A percentile compares a stretch with the other conserved stretches of the same genome.
These are phyloP conservation scores for Teratosphaeria zuluensis DNA, from an alignment of 2,329 filamentous ascomycete species.

Conservation along the genomic window DNA sequence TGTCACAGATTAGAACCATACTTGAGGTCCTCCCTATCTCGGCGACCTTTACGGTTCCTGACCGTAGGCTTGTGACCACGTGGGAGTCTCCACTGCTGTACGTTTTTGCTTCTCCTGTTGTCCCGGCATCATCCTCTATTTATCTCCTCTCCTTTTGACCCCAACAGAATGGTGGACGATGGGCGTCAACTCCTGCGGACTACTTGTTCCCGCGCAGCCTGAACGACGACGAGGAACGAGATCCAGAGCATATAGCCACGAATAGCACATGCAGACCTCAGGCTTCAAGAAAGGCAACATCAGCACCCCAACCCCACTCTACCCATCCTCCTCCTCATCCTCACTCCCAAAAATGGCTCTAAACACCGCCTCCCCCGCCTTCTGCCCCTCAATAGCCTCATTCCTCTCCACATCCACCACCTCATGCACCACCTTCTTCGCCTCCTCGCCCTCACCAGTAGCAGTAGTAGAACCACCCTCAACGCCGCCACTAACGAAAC, in stretches of 20 bases:
- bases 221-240: too few relatives aligned
- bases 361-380: slow-evolving; percentile 73
- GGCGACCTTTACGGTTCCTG: too few relatives aligned
- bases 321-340: slow-evolving; percentile 27
- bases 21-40: too few relatives aligned
- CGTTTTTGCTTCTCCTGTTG: neutral
- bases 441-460: slow-evolving; percentile 5
- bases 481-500: neutral
- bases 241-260: too few relatives aligned
- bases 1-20: too few relatives aligned
- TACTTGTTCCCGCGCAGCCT: too few relatives aligned
- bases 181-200: too few relatives aligned
- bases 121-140: too few relatives aligned
- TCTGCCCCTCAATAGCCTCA: slow-evolving; percentile 63
- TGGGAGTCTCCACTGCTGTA: neutral
- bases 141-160: too few relatives aligned
- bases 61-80: neutral
- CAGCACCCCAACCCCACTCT: neutral
- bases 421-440: slow-evolving; percentile 14
- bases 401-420: slow-evolving; percentile 70
- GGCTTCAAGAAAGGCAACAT: neutral
- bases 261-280: too few relatives aligned
- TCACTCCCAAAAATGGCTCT: slow-evolving; percentile 88
- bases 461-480: neutral
- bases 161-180: too few relatives aligned